These are phyloP conservation scores for Cyclostephanos invisitatus DNA, from an alignment of 108 stramenopile species.

Conservation along the genomic window DNA sequence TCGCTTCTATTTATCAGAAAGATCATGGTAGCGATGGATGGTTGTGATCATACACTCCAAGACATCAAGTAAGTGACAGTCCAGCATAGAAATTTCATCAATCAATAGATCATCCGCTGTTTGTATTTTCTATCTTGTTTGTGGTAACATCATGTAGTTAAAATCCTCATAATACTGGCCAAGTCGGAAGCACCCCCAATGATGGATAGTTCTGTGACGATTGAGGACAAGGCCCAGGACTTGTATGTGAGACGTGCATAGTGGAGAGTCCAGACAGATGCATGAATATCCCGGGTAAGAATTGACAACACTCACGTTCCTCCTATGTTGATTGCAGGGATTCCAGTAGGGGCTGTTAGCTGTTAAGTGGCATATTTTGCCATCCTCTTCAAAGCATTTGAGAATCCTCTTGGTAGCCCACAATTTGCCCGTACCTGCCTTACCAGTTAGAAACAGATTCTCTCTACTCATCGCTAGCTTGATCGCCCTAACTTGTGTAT, in stretches of 20 bases:
- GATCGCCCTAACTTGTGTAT: conserved; percentile 20
- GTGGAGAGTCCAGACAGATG: too few species aligned
- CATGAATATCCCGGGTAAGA: too few species aligned
- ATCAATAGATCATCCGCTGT: conserved; percentile 45
- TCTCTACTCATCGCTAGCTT: too few species aligned
- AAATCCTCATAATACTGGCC: conserved; percentile 35
- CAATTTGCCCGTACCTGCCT: too few species aligned
- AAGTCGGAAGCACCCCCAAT: conserved; percentile 47
- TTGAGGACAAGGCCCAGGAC: too few species aligned
- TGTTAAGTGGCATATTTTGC: conserved; percentile 49
- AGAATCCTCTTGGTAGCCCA: conserved; percentile 29
- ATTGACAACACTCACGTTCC: too few species aligned
- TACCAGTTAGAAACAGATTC: too few species aligned
- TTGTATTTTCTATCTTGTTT: conserved; percentile 16
- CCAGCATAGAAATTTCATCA: conserved; percentile 66
- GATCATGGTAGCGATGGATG: conserved; percentile 35
- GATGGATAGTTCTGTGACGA: conserved; percentile 42
- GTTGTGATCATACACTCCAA: conserved; percentile 61
- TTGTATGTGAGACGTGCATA: too few species aligned
- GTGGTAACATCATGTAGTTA: conserved; percentile 26
- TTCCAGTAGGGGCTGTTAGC: conserved; percentile 55
- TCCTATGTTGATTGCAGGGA: conserved; percentile 38
- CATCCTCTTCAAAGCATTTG: neutral
- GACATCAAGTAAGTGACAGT: conserved; percentile 64
- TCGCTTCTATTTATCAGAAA: conserved; percentile 1